Conservation (phyloP, 768 basidiomycete genomes). For the Lactarius sanguifluus region DNA sequence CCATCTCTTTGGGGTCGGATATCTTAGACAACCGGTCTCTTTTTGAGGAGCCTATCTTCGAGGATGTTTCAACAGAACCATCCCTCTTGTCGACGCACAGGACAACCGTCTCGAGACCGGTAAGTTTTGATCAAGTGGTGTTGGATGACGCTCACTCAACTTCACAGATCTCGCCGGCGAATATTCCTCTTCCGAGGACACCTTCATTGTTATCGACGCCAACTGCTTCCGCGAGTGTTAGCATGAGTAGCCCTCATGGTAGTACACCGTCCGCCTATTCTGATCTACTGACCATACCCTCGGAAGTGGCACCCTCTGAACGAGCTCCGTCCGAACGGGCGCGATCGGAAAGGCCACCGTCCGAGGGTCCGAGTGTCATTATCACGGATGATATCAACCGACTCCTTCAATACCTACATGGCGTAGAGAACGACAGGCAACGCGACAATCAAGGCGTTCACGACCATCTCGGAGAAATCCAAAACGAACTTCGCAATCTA, state of each 20-base stretch:
- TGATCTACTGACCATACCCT: constrained; percentile 45
- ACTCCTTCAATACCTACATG: constrained; percentile 55
- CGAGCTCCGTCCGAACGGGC: not conserved
- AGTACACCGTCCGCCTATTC: constrained; percentile 50
- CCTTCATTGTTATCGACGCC: constrained; percentile 40
- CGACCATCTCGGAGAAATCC: constrained; percentile 67
- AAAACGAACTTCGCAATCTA: constrained; percentile 65
- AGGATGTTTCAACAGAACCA: constrained; percentile 54
- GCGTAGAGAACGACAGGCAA: constrained; percentile 61
- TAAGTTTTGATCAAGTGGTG: constrained; percentile 27
- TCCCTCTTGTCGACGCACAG: constrained; percentile 51
- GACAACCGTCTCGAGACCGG: constrained; percentile 33
- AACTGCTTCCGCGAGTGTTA: constrained; percentile 47
- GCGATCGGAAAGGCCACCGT: not conserved
- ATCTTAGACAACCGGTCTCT: constrained; percentile 34
- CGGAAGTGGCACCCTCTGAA: constrained; percentile 30
- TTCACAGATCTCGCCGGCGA: constrained; percentile 35
- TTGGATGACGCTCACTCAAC: constrained; percentile 21
- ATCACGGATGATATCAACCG: constrained; percentile 53
- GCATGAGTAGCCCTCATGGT: constrained; percentile 49
- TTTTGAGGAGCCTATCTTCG: constrained; percentile 30
- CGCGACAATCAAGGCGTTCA: constrained; percentile 64
- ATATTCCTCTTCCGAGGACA: constrained; percentile 37
- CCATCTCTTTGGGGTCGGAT: constrained; percentile 36
- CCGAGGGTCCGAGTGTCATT: constrained; percentile 41